These are phyloP conservation scores for Chlamydomonas schloesseri DNA, from an alignment of 139 green algal species.

Conservation along the genomic window DNA sequence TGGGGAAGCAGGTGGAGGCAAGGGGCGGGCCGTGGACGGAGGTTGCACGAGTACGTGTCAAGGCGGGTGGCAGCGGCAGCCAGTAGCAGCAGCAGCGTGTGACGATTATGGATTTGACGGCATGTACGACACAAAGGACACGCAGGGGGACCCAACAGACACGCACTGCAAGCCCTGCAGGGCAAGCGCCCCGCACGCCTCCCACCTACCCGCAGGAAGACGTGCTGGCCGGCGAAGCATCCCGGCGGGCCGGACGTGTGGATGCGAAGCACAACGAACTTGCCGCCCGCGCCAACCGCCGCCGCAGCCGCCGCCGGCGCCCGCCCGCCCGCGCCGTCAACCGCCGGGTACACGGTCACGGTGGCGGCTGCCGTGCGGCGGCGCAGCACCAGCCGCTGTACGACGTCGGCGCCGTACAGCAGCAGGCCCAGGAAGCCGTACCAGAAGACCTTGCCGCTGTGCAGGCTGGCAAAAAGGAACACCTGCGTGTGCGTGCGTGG, in stretches of 20 bases:
- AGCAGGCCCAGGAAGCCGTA: conserved; percentile 19
- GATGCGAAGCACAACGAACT: conserved; percentile 30
- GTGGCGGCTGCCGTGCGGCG: conserved; percentile 6
- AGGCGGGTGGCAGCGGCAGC: too few relatives aligned
- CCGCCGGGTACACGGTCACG: conserved; percentile 26
- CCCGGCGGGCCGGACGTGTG: background rate
- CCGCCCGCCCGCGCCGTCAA: too few relatives aligned
- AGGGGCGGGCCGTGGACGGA: too few relatives aligned
- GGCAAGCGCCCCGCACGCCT: too few relatives aligned
- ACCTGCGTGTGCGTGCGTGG: background rate
- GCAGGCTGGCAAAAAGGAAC: conserved; percentile 15
- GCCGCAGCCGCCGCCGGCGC: background rate
- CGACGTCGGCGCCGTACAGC: conserved; percentile 24
- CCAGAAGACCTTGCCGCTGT: conserved; percentile 28
- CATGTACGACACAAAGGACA: too few relatives aligned
- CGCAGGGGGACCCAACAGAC: too few relatives aligned
- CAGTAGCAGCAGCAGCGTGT: too few relatives aligned
- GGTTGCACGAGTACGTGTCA: too few relatives aligned
- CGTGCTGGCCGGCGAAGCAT: conserved; percentile 25
- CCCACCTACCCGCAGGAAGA: background rate
- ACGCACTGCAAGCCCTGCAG: too few relatives aligned
- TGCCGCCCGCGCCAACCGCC: background rate
- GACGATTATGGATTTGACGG: too few relatives aligned
- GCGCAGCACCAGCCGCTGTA: conserved; percentile 12
- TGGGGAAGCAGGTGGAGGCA: too few relatives aligned